phyloP scores from a whole-genome alignment of 306 rosid species.

The Datisca glomerata region DNA sequence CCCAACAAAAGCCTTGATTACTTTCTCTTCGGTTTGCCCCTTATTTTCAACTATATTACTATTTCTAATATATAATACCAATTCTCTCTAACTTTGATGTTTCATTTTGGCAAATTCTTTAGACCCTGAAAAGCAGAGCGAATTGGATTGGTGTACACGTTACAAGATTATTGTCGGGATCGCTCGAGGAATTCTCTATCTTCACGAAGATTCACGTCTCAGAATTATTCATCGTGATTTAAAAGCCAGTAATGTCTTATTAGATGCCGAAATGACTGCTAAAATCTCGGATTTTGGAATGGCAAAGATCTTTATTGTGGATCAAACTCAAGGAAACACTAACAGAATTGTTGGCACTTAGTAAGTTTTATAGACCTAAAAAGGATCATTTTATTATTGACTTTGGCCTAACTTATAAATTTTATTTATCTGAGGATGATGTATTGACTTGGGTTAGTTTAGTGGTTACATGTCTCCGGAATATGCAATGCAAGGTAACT shows the following conservation, averaged over 20 bases:
- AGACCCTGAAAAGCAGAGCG: background rate
- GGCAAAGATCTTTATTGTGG: background rate
- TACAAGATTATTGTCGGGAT: background rate
- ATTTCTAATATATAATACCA: background rate
- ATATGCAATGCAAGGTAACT: too few species aligned
- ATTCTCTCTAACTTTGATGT: background rate
- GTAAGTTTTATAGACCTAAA: too few species aligned
- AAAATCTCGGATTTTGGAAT: too few species aligned
- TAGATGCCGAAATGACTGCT: background rate
- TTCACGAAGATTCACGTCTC: too few species aligned
- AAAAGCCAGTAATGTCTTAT: too few species aligned
- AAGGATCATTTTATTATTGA: too few species aligned
- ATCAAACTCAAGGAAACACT: background rate
- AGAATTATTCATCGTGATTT: too few species aligned
- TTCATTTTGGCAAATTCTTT: too few species aligned
- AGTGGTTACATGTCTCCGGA: background rate
- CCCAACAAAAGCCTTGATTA: too few species aligned
- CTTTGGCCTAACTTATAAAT: background rate
- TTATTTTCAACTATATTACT: background rate
- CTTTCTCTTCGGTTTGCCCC: background rate
- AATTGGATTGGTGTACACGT: background rate
- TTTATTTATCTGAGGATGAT: background rate
- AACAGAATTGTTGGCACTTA: background rate
- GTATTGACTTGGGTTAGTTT: too few species aligned
- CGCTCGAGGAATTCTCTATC: constrained; percentile 3